Base-by-base conservation (phyloP, 345 rosid genomes). In the Aquilaria yunnanensis region DNA sequence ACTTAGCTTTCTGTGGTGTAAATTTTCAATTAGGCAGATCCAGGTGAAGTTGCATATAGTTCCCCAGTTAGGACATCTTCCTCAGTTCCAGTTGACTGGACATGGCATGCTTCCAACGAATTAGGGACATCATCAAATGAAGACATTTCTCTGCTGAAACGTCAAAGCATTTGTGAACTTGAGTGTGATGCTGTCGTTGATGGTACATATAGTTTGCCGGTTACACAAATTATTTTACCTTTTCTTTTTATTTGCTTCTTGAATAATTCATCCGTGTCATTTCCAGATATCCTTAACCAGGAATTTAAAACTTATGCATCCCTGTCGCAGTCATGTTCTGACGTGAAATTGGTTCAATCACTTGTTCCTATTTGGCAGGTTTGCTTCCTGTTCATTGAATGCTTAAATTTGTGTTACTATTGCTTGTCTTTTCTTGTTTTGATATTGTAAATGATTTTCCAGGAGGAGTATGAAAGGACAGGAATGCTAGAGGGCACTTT, bases 361-460 rank as follows among this genome's bases (percentile, higher is more conserved):
- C 97, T 93, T 41, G 72, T 90, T 75, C 94, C 99, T 32, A 88
- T 93, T 62, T 93, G 99, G 99, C 95, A 93, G 99, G 99, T 93
- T 68, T 72, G 71, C 48, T 75, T 64, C 60, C 51, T 47, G 60
- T 51, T 45, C 43, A 31, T 61, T 58, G 13, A 53, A 52, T 57
- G 32, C 60, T 51, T 62, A 45, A 33, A 62, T 56, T 41, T 56
- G 34, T 11, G 11, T 64, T 41, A 47, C 60, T 32, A 29, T 47
- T 37, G 56, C 12, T 55, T 61, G 50, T 62, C 60, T 56, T 63
- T 74, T 57, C 65, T 53, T 72, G 62, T 29, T 67, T 63, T n/a
- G 65, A 60, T 8, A 66, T 59, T 52, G 10, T 41, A 46, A 49
- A 32, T 66, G 68, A 32, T 72, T 57, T 68, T 68, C 48, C 77